Evolutionary conservation across 2,329 filamentous ascomycete genomes (phyloP).

Genomic region (Chaetomiaceae sp.): DNA sequence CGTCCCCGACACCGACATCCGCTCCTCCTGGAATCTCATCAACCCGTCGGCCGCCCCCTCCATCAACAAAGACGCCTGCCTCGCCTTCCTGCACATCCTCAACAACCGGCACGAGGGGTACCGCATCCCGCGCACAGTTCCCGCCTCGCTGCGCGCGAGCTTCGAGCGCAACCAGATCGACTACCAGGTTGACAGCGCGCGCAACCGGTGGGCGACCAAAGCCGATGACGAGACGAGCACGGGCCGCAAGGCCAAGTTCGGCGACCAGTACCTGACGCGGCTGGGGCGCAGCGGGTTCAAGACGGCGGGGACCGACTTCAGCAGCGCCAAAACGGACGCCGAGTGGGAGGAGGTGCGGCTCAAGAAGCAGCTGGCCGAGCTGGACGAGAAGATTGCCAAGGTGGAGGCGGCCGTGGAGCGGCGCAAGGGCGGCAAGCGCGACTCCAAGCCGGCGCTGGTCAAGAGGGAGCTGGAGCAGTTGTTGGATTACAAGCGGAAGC

Average conservation of each 20-base stretch:
- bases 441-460: constrained; percentile 82
- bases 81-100: constrained; percentile 94
- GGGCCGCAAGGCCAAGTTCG: constrained; percentile 93
- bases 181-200: constrained; percentile 81
- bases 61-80: constrained; percentile 90
- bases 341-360: constrained; percentile 97
- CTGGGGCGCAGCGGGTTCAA: constrained; percentile 80
- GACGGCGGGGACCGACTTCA: constrained; percentile 85
- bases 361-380: constrained; percentile 84
- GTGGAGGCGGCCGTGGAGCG: constrained; percentile 72
- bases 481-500: constrained; percentile 87
- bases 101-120: constrained; percentile 94
- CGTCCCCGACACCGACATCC: constrained; percentile 71
- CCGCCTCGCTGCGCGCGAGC: constrained; percentile 80
- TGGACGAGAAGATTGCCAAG: constrained; percentile 81
- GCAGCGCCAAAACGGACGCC: constrained; percentile 62
- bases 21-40: constrained; percentile 94
- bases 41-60: constrained; percentile 79
- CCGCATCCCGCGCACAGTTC: constrained; percentile 87
- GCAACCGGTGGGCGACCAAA: constrained; percentile 70
- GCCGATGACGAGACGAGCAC: constrained; percentile 76
- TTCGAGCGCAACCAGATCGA: constrained; percentile 97
- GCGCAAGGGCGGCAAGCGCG: constrained; percentile 62
- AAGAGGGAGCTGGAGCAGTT: constrained; percentile 93
- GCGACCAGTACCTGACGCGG: constrained; percentile 90